Percentiles rank a stretch among this genome's conserved stretches.
Conservation (phyloP, 2,329 filamentous ascomycete genomes). For the Arthrobotrys entomopaga region DNA sequence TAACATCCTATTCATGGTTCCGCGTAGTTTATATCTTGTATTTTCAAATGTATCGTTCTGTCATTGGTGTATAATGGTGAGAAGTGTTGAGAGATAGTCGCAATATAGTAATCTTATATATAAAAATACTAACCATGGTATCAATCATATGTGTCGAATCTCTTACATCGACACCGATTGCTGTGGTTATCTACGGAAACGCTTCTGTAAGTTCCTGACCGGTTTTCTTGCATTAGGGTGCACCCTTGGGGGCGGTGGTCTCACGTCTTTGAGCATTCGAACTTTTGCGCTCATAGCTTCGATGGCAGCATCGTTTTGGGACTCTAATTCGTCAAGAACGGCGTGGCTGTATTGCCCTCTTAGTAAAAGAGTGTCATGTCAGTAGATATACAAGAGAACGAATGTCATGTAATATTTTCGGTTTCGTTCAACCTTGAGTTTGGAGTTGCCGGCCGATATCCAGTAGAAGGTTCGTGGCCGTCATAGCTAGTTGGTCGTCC, state of each 20-base stretch:
- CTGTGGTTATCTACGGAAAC: constrained; percentile 76
- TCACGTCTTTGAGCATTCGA: constrained; percentile 84
- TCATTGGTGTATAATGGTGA: not conserved
- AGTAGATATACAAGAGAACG: not conserved
- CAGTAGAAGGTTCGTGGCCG: constrained; percentile 53
- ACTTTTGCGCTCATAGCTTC: constrained; percentile 93
- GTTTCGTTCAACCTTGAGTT: constrained; percentile 64
- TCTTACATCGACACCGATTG: constrained; percentile 94
- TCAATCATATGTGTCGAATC: constrained; percentile 87
- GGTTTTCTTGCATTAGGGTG: constrained; percentile 6
- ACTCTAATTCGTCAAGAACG: constrained; percentile 91
- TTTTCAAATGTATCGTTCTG: constrained; percentile 87
- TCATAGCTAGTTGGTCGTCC: constrained; percentile 44
- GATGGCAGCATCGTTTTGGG: constrained; percentile 90
- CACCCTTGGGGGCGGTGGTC: constrained; percentile 60
- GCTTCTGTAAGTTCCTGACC: not conserved
- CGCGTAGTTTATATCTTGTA: constrained; percentile 80
- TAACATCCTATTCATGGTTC: constrained; percentile 97
- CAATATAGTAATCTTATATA: not conserved
- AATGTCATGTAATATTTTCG: too few relatives aligned
- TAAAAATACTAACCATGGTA: constrained; percentile 73
- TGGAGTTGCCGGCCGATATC: constrained; percentile 76
- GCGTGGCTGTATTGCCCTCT: constrained; percentile 93
- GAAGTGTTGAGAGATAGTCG: not conserved
- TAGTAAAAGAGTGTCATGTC: not conserved